Evolutionary conservation across 371 early-diverging fungal genomes (phyloP).

Genomic region (Capillidium heterosporum): DNA sequence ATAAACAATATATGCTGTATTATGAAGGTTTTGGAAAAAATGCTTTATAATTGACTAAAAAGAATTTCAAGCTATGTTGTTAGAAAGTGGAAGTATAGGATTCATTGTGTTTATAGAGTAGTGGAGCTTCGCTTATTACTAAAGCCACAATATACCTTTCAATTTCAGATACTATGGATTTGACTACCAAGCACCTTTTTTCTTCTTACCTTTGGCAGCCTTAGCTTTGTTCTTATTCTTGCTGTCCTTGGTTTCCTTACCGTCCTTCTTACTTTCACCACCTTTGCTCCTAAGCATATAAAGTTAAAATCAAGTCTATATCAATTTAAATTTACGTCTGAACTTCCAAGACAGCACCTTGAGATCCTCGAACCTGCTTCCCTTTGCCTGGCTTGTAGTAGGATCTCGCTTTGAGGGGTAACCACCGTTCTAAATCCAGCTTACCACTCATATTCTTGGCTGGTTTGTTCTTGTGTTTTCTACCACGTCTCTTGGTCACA

Average conservation of each 20-base stretch:
- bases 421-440: conserved; percentile 3
- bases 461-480: background rate
- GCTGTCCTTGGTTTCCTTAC: no score
- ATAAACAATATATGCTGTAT: no score
- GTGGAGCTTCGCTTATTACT: no score
- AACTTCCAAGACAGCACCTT: background rate
- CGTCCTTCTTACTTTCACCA: background rate
- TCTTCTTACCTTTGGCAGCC: conserved; percentile 3
- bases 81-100: no score
- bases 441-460: background rate
- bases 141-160: no score
- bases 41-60: no score
- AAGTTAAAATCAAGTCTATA: background rate
- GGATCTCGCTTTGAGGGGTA: conserved; percentile 1
- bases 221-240: background rate
- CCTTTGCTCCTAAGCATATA: background rate
- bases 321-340: background rate
- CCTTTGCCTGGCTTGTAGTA: background rate
- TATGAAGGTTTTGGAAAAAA: no score
- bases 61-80: no score
- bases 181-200: background rate
- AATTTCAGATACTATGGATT: no score
- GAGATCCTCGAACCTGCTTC: conserved; percentile 2
- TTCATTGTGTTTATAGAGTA: no score
- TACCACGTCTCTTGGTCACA: background rate